A percentile compares a stretch with the other conserved stretches of the same genome.
phyloP scores from a whole-genome alignment of 805 yeast species.

The Saccharomycopsis synnaedendra region DNA sequence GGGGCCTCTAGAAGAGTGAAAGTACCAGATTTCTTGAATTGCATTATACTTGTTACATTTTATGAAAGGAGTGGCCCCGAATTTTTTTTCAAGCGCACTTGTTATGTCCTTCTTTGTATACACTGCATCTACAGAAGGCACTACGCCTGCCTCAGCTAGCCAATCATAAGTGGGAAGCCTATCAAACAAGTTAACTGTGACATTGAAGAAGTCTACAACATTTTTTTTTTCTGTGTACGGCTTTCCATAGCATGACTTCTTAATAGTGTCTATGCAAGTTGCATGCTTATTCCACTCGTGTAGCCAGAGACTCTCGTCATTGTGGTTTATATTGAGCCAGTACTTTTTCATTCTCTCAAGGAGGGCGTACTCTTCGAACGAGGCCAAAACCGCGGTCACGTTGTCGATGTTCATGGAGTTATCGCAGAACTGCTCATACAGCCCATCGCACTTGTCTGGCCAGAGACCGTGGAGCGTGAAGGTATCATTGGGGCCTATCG shows the following conservation, averaged over 20 bases:
- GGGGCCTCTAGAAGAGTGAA: slow-evolving; percentile 64
- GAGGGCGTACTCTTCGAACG: slow-evolving; percentile 6
- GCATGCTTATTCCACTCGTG: slow-evolving; percentile 95
- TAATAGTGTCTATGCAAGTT: slow-evolving; percentile 76
- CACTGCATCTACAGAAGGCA: slow-evolving; percentile 48
- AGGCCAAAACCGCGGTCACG: slow-evolving; percentile 10
- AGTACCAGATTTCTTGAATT: slow-evolving; percentile 59
- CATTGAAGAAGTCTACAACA: slow-evolving; percentile 61
- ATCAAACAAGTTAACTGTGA: slow-evolving; percentile 46
- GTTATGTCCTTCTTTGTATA: slow-evolving; percentile 47
- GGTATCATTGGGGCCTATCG: slow-evolving; percentile 56
- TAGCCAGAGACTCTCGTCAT: slow-evolving; percentile 66
- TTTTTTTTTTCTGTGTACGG: slow-evolving; percentile 24
- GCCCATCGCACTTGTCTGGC: slow-evolving; percentile 85
- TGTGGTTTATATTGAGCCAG: slow-evolving; percentile 70
- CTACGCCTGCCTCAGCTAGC: slow-evolving; percentile 56
- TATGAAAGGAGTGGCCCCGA: slow-evolving; percentile 46
- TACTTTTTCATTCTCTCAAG: slow-evolving; percentile 40
- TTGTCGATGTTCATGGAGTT: slow-evolving; percentile 14
- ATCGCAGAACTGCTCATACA: slow-evolving; percentile 73
- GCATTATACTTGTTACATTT: slow-evolving; percentile 45
- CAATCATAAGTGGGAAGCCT: slow-evolving; percentile 57
- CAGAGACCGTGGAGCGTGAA: slow-evolving; percentile 83
- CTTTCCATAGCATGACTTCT: slow-evolving; percentile 50
- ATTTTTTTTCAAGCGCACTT: slow-evolving; percentile 36